Base-by-base conservation (phyloP, 116 monocot species). In the Zostera marina region DNA sequence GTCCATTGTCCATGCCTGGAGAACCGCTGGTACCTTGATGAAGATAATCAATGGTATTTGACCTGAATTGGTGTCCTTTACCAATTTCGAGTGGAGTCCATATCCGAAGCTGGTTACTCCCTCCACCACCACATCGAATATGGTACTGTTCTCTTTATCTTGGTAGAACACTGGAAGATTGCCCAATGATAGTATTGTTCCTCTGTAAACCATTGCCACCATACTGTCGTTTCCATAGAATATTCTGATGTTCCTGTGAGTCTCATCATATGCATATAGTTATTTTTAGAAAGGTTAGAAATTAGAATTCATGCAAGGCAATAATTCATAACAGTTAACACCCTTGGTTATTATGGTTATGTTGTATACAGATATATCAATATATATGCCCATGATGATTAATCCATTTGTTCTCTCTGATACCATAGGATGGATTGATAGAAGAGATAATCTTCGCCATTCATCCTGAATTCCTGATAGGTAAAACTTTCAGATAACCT, bases 131-230 rank as follows among this genome's bases (percentile, higher is more conserved):
- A 88, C 68, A 40, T 17, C 44, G 41, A 80, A 42, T 21, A 63
- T 39, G 9, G 83, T 88, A 15, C 63, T 66, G 72, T 83, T 88
- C 22, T 52, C 48, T 54, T 73, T 53, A 5, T 70, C 80, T 59
- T 88, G 88, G 70, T 73, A 80, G 70, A 83, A 83, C 22, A 23
- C 68, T 44, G 83, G 88, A 15, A 88, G 58, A 4, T 44, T 41
- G 13, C 83, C 83, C 4, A 67, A 25, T 66, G 80, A 80, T 21
- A 88, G 64, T 52, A 56, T 62, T 4, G 63, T 52, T 22, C 65
- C 70, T 10, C 25, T 59, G 68, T 75, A 83, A 11, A 66, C 20
- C 23, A 83, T 60, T 7, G 58, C 57, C 15, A 80, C 69, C 11
- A 23, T 11, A 17, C 77, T 73, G 42, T 66, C 80, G 1, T 54